Evolutionary conservation across 345 rosid species (phyloP), one percentile per base, ranked within the genome.

Genomic region (Sisymbrium altissimum): DNA sequence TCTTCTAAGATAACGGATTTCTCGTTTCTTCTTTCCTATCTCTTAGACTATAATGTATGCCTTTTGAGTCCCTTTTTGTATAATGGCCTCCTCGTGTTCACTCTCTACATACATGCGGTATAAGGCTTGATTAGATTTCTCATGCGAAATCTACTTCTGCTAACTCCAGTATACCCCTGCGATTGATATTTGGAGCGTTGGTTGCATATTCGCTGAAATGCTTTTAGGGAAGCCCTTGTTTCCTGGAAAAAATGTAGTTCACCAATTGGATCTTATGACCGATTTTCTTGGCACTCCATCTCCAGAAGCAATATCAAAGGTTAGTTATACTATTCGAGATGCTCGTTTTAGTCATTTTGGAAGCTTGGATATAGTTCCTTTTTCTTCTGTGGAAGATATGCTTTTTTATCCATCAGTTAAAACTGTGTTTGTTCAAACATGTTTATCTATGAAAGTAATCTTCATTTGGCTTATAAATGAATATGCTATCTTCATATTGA

Each of bases 201-300:
- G 98, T 79, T 93, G 98, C 78, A 93, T 91, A 82, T 93, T 93
- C 74, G 97, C 98, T 5, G 98, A 93, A 83, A 83, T 93, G 94
- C 92, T 93, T 74, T 74, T 87, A 19, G 97, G 97, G 63, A 89
- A 82, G 75, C 96, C 97, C 9, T 67, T 93, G 53, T 93, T 93
- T 71, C 98, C 98, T 52, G 97, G 98, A 53, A 89, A 86, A 84
- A 93, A 93, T 71, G 97, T 92, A 75, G 98, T 88, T 64, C 98
- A 92, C 72, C 97, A 92, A 40, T 76, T 92, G 83, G 98, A 93
- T 87, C 80, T 93, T 48, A 93, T 93, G 93, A 93, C 96, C n/a
- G 96, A 93, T 84, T 79, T 84, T 59, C 97, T 93, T 53, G 98
- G 98, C 64, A 90, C 97, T 80, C 98, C 98, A 77, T 55, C 93